Percentiles rank a stretch among this genome's conserved stretches.
Conservation (phyloP, 148 eudicot species). For the Diospyros lotus region DNA sequence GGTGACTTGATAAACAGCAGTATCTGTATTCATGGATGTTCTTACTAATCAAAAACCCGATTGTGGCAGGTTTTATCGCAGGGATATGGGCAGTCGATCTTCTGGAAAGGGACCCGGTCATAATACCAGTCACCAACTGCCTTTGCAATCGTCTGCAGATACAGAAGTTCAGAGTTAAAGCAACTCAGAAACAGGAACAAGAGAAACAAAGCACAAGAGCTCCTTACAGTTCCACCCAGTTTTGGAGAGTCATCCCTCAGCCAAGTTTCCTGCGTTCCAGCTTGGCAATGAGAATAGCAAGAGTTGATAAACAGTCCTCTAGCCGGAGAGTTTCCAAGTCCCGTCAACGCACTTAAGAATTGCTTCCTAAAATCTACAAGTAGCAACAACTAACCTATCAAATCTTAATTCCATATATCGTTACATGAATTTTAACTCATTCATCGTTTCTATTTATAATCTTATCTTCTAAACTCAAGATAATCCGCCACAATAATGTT, state of each 20-base stretch:
- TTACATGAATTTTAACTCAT: no score
- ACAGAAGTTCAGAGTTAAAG: no score
- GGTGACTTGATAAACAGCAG: not conserved
- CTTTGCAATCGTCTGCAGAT: constrained; percentile 66
- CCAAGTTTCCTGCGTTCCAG: constrained; percentile 78
- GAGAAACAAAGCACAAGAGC: no score
- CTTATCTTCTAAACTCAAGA: no score
- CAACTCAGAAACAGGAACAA: no score
- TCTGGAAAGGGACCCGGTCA: constrained; percentile 58
- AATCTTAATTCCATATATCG: no score
- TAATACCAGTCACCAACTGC: constrained; percentile 91
- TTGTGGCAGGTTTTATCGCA: constrained; percentile 75
- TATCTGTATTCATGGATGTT: constrained; percentile 14
- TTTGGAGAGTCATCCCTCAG: constrained; percentile 51
- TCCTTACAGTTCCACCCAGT: constrained; percentile 40
- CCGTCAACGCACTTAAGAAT: constrained; percentile 48
- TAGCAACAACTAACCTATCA: no score
- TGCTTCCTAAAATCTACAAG: constrained; percentile 43
- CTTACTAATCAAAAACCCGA: constrained; percentile 24
- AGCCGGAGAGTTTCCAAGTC: constrained; percentile 37
- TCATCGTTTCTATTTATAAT: no score
- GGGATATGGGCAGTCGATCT: constrained; percentile 88
- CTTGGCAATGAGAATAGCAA: constrained; percentile 83
- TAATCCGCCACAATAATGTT: no score
- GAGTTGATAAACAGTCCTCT: constrained; percentile 72